Conservation (phyloP, 495 filamentous ascomycete species). For the Tuber calosporum region DNA sequence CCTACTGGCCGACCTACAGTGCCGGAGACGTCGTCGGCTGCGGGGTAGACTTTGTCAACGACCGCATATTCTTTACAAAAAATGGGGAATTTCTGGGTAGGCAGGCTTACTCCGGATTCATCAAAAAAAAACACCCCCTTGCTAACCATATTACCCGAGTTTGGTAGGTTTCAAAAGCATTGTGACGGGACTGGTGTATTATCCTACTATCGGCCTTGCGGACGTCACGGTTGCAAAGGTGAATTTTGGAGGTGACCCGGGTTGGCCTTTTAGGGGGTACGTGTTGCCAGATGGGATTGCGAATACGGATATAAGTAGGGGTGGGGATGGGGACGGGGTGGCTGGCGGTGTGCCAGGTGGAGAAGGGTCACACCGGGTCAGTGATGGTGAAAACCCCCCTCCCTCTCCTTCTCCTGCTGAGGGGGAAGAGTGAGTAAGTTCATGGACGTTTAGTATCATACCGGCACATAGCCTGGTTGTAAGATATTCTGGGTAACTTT, state of each 20-base stretch:
- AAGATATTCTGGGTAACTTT: no score
- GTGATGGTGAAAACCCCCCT: neutral
- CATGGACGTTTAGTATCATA: neutral
- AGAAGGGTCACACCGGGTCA: no score
- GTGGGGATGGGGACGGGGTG: neutral
- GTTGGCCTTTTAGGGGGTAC: neutral
- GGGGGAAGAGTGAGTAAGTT: neutral
- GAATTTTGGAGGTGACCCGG: neutral
- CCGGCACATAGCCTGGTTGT: neutral
- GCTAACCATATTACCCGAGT: neutral
- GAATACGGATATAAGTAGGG: neutral
- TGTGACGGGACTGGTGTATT: neutral
- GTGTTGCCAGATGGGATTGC: neutral
- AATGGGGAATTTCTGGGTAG: constrained; percentile 17
- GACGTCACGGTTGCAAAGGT: neutral
- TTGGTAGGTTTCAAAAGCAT: neutral
- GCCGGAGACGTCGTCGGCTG: constrained; percentile 29
- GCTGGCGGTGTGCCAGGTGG: no score
- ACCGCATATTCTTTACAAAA: constrained; percentile 18
- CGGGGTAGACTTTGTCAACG: constrained; percentile 23
- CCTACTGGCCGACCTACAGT: constrained; percentile 11
- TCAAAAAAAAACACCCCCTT: neutral
- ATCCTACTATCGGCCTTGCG: neutral
- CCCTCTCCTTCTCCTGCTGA: neutral
- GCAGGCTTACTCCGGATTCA: neutral